These are phyloP conservation scores for Hygrophila difformis DNA, from an alignment of 257 asterid genomes.

Conservation along the genomic window DNA sequence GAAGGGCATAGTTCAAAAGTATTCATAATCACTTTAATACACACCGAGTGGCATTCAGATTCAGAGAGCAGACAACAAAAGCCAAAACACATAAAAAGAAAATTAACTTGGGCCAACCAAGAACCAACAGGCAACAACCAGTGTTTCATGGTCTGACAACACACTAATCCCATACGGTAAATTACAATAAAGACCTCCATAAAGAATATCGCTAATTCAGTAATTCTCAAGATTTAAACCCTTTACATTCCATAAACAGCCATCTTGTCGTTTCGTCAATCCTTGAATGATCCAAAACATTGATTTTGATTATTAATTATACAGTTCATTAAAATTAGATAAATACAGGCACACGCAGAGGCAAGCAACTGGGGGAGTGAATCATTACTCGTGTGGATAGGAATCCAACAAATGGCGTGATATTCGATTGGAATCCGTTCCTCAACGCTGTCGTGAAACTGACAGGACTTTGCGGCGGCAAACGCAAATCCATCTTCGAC, in stretches of 20 bases:
- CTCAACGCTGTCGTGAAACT: constrained; percentile 25
- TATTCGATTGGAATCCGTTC: constrained; percentile 31
- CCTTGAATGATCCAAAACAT: neutral
- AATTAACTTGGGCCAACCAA: too few relatives aligned
- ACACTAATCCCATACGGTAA: too few relatives aligned
- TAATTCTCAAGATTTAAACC: too few relatives aligned
- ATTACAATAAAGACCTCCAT: too few relatives aligned
- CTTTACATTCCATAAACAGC: too few relatives aligned
- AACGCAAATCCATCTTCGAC: constrained; percentile 49
- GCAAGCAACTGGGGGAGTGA: neutral
- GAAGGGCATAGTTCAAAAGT: neutral
- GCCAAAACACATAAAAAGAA: neutral
- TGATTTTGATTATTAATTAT: too few relatives aligned
- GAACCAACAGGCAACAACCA: too few relatives aligned
- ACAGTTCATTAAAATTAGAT: too few relatives aligned
- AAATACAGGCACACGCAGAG: neutral
- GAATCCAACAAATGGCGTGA: constrained; percentile 54
- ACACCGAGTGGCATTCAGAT: neutral
- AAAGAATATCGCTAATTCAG: too few relatives aligned
- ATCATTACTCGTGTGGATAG: constrained; percentile 14
- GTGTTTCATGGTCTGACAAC: too few relatives aligned
- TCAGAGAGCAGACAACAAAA: neutral
- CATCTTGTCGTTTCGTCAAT: too few relatives aligned
- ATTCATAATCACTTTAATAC: neutral
- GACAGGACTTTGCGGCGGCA: constrained; percentile 48